Conservation (phyloP, 164 flowering plant species). For the Liquidambar formosana region DNA sequence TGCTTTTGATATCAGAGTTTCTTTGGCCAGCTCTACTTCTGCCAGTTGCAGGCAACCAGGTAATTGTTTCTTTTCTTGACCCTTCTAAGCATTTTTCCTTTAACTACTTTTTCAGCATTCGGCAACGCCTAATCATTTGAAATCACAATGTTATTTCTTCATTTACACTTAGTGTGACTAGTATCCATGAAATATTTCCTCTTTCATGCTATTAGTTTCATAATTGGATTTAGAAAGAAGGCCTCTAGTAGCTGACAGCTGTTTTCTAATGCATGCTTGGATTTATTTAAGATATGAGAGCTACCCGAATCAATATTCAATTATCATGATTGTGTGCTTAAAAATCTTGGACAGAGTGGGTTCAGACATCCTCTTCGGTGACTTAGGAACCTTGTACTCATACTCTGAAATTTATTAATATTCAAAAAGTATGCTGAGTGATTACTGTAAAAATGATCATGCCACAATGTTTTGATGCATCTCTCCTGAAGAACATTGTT, state of each 20-base stretch:
- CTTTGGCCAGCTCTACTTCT: constrained; percentile 96
- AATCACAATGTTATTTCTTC: not conserved
- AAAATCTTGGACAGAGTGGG: not conserved
- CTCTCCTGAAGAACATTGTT: not conserved
- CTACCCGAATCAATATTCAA: not conserved
- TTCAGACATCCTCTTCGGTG: not conserved
- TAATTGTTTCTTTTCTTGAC: constrained; percentile 12
- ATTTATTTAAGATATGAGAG: not conserved
- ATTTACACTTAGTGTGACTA: not conserved
- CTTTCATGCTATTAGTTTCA: not conserved
- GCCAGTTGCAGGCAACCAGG: constrained; percentile 94
- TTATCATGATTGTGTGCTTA: not conserved
- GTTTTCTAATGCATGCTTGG: not conserved
- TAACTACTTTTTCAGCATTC: not conserved
- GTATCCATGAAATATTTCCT: not conserved
- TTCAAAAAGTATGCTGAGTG: not conserved
- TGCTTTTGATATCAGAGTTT: constrained; percentile 88
- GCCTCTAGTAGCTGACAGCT: constrained; percentile 1
- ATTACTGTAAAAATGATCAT: not conserved
- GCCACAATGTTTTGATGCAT: not conserved
- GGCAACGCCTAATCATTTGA: not conserved
- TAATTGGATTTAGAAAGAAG: not conserved
- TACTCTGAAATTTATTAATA: not conserved
- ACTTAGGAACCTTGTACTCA: not conserved
- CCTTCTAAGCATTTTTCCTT: not conserved